Evolutionary conservation across 495 filamentous ascomycete genomes (phyloP), one percentile per base, ranked within the genome.

Genomic region (Xylaria cubensis): DNA sequence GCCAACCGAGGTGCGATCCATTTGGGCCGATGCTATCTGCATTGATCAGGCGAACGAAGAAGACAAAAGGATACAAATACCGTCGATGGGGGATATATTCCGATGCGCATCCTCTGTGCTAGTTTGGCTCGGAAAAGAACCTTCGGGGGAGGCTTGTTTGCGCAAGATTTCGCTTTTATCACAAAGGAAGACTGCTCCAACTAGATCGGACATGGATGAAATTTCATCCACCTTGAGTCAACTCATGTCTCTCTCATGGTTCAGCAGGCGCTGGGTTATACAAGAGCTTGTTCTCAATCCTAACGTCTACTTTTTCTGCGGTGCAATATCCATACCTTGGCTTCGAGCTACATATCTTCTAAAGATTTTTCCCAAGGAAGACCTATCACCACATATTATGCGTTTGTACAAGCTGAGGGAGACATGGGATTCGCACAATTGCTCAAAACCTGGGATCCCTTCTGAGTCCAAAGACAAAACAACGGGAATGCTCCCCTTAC

Each of bases 1-100:
- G 15, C 29, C 56, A 9, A 59, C 56, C 15, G 56, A n/a, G 32
- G n/a, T 4, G 36, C 56, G 56, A 29, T n/a, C 56, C 36, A 21
- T 59, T 32, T 59, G 34, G 56, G 56, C 32, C 56, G 56, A 59
- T 19, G 56, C 56, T 0, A n/a, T 59, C n/a, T n/a, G n/a, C n/a
- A n/a, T n/a, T n/a, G n/a, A n/a, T n/a, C n/a, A n/a, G n/a, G n/a
- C n/a, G n/a, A 39, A 61, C 12, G 32, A 61, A 61, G 56, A 39
- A 61, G 56, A 61, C 1, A 39, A 61, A 34, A 39, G 32, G 3
- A 61, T 9, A n/a, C 56, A 61, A 7, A 61, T 61, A 61, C 19
- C 32, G 19, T 36, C 9, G 19, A 61, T n/a, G 56, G n/a, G n/a
- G 7, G 32, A 39, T 39, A 39, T 34, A 2, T 61, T 39, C 32